Conservation (phyloP, 78 protist genomes). For the Dictyostelium brefeldianum region DNA sequence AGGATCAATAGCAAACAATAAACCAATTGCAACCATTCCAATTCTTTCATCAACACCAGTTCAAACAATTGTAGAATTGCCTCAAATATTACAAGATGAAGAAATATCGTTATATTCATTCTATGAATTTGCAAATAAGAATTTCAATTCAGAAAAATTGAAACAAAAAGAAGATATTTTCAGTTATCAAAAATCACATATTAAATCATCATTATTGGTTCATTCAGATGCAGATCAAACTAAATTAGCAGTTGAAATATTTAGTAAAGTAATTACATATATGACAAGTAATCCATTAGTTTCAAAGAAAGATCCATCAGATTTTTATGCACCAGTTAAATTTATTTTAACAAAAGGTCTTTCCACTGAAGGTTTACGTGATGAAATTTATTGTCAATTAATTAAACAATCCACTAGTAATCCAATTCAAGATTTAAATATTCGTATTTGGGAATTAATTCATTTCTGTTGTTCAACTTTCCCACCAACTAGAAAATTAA, state of each 20-base stretch:
- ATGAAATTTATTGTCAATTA: conserved; percentile 81
- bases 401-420: conserved; percentile 72
- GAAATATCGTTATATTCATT: conserved; percentile 67
- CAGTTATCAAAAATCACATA: conserved; percentile 56
- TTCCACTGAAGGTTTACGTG: conserved; percentile 56
- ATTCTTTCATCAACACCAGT: background rate
- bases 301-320: conserved; percentile 42
- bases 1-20: background rate
- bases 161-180: conserved; percentile 74
- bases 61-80: background rate
- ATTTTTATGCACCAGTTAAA: conserved; percentile 61
- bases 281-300: conserved; percentile 27
- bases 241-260: conserved; percentile 60
- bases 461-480: conserved; percentile 62
- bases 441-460: conserved; percentile 78
- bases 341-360: conserved; percentile 71
- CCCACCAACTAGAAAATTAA: conserved; percentile 51
- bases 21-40: background rate
- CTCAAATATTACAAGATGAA: conserved; percentile 63
- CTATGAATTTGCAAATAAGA: conserved; percentile 74
- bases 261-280: conserved; percentile 18
- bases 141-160: conserved; percentile 40
- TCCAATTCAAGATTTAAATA: conserved; percentile 59
- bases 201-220: conserved; percentile 38
- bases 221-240: conserved; percentile 21